These are phyloP conservation scores for Carex cristatella DNA, from an alignment of 176 grass and related monocot species.

Conservation along the genomic window DNA sequence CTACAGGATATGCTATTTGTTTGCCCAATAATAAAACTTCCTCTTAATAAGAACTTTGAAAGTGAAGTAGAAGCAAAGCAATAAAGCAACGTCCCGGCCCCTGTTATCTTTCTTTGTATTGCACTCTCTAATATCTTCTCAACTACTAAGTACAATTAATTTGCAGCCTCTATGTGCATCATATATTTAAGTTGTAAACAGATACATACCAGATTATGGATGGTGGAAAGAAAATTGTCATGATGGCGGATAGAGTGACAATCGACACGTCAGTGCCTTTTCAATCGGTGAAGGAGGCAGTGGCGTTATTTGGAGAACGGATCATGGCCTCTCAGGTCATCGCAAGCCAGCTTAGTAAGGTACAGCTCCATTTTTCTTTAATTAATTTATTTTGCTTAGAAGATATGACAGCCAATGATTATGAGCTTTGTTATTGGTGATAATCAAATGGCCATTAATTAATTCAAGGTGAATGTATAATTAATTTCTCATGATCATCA, in stretches of 20 bases:
- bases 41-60: background rate
- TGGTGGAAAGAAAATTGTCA: background rate
- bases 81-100: background rate
- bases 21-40: background rate
- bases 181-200: background rate
- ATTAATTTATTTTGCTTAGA: background rate
- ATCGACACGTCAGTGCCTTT: conserved; percentile 32
- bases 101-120: background rate
- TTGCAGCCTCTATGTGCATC: background rate
- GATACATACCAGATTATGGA: background rate
- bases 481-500: background rate
- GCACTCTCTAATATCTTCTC: background rate
- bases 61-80: conserved; percentile 16
- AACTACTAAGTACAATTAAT: background rate
- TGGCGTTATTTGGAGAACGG: background rate
- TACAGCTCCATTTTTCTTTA: background rate
- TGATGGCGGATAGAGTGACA: background rate
- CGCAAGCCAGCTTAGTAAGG: background rate
- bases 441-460: background rate
- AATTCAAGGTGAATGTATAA: background rate
- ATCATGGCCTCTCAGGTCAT: background rate
- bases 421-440: background rate
- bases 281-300: conserved; percentile 35
- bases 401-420: background rate
- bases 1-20: background rate